These are phyloP conservation scores for Cicer yamashitae DNA, from an alignment of 306 rosid genomes.

Conservation along the genomic window DNA sequence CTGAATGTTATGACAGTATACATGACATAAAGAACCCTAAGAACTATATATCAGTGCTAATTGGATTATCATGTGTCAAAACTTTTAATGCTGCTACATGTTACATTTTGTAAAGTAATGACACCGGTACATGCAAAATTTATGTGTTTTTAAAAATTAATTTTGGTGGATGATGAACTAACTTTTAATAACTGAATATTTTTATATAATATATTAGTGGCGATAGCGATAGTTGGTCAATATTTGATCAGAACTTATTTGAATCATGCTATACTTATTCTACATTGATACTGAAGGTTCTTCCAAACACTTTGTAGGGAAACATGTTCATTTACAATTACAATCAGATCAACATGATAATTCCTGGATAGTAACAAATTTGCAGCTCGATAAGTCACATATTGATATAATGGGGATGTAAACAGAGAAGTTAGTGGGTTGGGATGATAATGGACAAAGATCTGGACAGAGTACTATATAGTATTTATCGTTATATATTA, in stretches of 20 bases:
- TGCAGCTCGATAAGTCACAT: neutral
- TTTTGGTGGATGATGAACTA: too few species aligned
- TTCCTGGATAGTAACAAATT: conserved; percentile 37
- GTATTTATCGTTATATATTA: neutral
- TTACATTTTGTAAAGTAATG: neutral
- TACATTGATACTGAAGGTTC: conserved; percentile 49
- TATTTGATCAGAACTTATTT: too few species aligned
- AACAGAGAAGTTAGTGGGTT: neutral
- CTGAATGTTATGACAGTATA: neutral
- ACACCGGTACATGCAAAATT: conserved; percentile 14
- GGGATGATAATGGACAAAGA: too few species aligned
- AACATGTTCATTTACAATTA: conserved; percentile 52
- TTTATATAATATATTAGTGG: too few species aligned
- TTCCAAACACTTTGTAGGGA: conserved; percentile 63
- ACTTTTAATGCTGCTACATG: neutral
- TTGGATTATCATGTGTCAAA: conserved; percentile 3
- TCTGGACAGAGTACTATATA: neutral
- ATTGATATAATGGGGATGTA: neutral
- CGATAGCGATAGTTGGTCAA: too few species aligned
- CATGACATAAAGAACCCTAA: neutral
- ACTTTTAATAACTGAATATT: too few species aligned
- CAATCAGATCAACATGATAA: conserved; percentile 37
- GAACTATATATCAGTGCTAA: conserved; percentile 5
- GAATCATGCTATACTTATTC: too few species aligned
- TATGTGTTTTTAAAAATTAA: neutral